Conservation (phyloP, 352 stramenopile genomes). For the Globisporangium rhizosaccharum region DNA sequence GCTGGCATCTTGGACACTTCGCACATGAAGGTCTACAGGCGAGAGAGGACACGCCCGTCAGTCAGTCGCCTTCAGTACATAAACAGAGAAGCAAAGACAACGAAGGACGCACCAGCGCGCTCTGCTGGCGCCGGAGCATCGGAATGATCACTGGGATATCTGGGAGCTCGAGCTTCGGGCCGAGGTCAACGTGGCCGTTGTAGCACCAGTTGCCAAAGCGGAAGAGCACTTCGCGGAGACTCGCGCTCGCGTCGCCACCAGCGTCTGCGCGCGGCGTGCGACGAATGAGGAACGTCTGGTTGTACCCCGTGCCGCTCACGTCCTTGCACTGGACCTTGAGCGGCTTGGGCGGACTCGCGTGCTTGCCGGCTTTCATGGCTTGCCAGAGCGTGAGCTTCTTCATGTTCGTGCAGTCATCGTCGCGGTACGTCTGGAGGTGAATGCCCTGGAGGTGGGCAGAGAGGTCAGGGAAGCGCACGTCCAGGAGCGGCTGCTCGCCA, state of each 20-base stretch:
- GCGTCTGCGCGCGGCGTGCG: conserved; percentile 42
- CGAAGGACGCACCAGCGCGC: conserved; percentile 50
- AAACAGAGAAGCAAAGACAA: neutral
- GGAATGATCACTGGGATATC: conserved; percentile 94
- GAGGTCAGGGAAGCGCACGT: conserved; percentile 93
- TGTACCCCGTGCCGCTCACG: conserved; percentile 75
- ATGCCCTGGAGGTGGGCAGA: conserved; percentile 86
- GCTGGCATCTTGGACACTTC: conserved; percentile 87
- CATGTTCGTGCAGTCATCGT: conserved; percentile 79
- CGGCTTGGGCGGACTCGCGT: conserved; percentile 65
- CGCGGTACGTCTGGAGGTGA: conserved; percentile 77
- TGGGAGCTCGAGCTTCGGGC: conserved; percentile 79
- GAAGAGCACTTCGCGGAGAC: conserved; percentile 90
- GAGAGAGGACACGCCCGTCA: neutral
- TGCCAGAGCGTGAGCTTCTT: conserved; percentile 94
- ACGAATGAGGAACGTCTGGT: conserved; percentile 82
- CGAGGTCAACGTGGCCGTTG: conserved; percentile 89
- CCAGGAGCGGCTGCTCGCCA: conserved; percentile 90
- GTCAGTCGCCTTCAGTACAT: neutral
- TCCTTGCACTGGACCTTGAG: conserved; percentile 83
- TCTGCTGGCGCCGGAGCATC: conserved; percentile 91
- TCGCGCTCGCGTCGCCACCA: conserved; percentile 17
- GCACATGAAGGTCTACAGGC: conserved; percentile 83
- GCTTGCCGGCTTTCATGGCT: conserved; percentile 39
- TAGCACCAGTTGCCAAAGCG: conserved; percentile 96